Evolutionary conservation across 768 basidiomycete genomes (phyloP), one percentile per base, ranked within the genome.

Genomic region (Trametes cubensis): DNA sequence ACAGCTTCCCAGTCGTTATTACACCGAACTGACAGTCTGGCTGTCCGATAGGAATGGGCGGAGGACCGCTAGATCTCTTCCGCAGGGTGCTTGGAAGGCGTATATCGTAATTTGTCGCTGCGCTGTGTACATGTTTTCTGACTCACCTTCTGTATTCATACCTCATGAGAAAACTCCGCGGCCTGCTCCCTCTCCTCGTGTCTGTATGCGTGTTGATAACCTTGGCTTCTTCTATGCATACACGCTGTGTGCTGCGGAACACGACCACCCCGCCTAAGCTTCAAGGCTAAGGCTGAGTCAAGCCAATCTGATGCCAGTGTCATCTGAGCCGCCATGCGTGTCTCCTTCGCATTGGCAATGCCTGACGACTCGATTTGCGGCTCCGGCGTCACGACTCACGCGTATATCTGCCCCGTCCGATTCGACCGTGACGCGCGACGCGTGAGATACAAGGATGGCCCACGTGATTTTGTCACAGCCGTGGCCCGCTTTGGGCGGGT

Each of bases 31-130:
- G 44, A 50, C 26, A 23, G 30, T 34, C 38, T 61, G 58, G 55
- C 67, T 66, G 39, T 21, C 60, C 55, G 8, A 47, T 58, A 92
- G 91, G 92, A 94, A 90, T 94, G 92, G 92, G 92, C 92, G 66
- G 92, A 94, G 81, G 92, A 94, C 72, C 87, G 91, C 80, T 94
- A 83, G 66, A 56, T 28, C 20, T 25, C 46, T 38, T 23, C 23
- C 8, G 20, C 17, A 4, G 48, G 51, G 38, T 39, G 40, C 18
- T 39, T 25, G 49, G 62, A 54, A 26, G 47, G 61, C 56, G 55
- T 30, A n/a, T 57, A 25, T 58, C 55, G 42, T 62, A 42, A 59
- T 58, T 21, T 60, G 55, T 63, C 53, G 55, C 45, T 62, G 62
- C 60, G 62, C 66, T 66, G 49, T 67, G 54, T 60, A 54, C 55